Conservation (phyloP, 2,329 filamentous ascomycete species). For the Gaeumannomyces sp. region DNA sequence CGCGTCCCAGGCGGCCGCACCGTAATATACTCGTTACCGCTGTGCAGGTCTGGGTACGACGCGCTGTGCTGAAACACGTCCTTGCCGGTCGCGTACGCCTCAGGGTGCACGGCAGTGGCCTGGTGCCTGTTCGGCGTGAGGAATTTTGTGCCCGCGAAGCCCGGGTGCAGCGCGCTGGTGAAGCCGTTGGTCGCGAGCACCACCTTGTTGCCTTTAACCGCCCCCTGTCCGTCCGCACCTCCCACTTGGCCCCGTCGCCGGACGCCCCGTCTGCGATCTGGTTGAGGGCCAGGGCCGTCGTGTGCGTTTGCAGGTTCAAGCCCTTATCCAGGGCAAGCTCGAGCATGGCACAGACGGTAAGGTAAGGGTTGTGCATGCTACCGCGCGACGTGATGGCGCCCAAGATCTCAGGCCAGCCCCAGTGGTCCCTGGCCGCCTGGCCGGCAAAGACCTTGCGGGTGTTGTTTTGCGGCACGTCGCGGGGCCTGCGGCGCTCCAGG, state of each 20-base stretch:
- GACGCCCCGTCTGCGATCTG: constrained; percentile 8
- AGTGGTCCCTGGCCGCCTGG: constrained; percentile 26
- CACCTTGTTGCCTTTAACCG: constrained; percentile 16
- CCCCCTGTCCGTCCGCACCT: constrained; percentile 29
- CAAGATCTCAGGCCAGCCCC: constrained; percentile 25
- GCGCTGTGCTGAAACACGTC: constrained; percentile 30
- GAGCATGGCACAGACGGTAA: constrained; percentile 40
- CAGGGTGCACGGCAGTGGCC: constrained; percentile 3
- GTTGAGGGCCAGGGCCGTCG: constrained; percentile 30
- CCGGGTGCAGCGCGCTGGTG: constrained; percentile 33
- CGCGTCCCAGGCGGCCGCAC: constrained; percentile 40
- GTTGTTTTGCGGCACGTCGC: constrained; percentile 33
- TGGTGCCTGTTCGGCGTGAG: constrained; percentile 2
- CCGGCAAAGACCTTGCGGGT: constrained; percentile 27
- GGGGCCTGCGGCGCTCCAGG: constrained; percentile 10
- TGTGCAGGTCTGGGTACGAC: constrained; percentile 39
- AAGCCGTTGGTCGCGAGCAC: constrained; percentile 25
- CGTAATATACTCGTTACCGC: constrained; percentile 64
- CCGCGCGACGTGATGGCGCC: constrained; percentile 39
- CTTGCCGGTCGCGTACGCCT: constrained; percentile 13
- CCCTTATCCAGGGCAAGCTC: constrained; percentile 36
- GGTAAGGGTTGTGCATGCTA: constrained; percentile 45
- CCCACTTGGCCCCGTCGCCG: constrained; percentile 24
- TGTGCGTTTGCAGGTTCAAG: constrained; percentile 47
- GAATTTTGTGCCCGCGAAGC: constrained; percentile 6